Conservation (phyloP, 75 land plant species). For the Sequoia sempervirens region DNA sequence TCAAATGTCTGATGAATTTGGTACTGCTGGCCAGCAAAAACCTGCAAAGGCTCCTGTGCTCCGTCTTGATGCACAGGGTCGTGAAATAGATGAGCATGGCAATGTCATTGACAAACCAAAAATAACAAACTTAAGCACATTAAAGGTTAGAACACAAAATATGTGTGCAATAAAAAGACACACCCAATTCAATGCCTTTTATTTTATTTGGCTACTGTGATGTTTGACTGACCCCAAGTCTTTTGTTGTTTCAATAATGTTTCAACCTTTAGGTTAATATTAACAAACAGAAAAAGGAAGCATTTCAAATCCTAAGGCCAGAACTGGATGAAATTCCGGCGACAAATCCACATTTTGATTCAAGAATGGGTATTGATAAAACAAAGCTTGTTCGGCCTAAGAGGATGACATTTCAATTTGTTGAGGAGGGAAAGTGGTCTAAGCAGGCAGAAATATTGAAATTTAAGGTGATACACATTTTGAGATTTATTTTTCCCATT, state of each 20-base stretch:
- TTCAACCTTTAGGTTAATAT: slow-evolving; percentile 74
- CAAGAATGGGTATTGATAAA: slow-evolving; percentile 74
- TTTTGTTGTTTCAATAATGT: not conserved
- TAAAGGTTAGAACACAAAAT: slow-evolving; percentile 56
- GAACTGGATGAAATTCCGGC: slow-evolving; percentile 77
- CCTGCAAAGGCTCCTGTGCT: slow-evolving; percentile 91
- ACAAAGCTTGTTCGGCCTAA: slow-evolving; percentile 82
- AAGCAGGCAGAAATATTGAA: slow-evolving; percentile 77
- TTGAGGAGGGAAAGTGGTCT: slow-evolving; percentile 93
- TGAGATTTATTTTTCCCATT: not conserved
- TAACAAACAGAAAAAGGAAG: slow-evolving; percentile 96
- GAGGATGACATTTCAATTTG: slow-evolving; percentile 92
- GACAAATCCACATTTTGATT: slow-evolving; percentile 72
- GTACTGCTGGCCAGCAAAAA: slow-evolving; percentile 44
- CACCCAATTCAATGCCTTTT: not conserved
- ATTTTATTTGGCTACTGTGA: not conserved
- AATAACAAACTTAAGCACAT: slow-evolving; percentile 74
- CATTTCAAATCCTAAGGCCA: slow-evolving; percentile 92
- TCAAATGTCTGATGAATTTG: slow-evolving; percentile 32
- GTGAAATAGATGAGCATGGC: slow-evolving; percentile 97
- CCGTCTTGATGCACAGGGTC: slow-evolving; percentile 88
- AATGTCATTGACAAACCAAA: slow-evolving; percentile 77
- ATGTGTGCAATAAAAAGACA: not conserved
- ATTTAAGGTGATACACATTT: slow-evolving; percentile 56
- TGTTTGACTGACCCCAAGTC: not conserved